Base-by-base conservation (phyloP, 2,329 filamentous ascomycete species). In the Colletotrichum melonis region DNA sequence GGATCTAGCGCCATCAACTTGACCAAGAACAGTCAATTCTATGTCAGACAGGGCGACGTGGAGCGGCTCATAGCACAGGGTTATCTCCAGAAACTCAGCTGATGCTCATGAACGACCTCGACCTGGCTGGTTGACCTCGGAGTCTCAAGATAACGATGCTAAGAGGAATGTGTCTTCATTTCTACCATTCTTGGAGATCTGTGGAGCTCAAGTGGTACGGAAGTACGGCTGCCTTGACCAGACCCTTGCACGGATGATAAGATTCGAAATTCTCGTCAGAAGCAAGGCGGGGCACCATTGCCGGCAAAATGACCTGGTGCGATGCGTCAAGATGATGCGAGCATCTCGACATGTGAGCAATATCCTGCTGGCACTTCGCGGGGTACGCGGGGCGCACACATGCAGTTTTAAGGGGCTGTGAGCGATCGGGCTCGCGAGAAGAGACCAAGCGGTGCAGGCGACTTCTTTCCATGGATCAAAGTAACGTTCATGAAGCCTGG, bases 11-110 rank as follows among this genome's bases (percentile, higher is more conserved):
- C 95, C 14, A 98, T 99, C 78, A 98, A 94, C 73, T 88, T 99
- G 85, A 98, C 95, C 49, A 98, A 97, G 84, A 98, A 99, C 83
- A 98, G 95, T 79, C 97, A 99, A 81, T 97, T 99, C 80, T 98
- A 97, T 80, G 97, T 99, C 52, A 91, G 96, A 59, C 95, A 98
- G 80, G 96, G 95, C 28, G 97, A 99, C 84, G 97, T 99, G 7
- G 97, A 99, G 84, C 90, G 95, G 63, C 83, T 99, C 78, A 98
- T 99, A 79, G 91, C 95, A 19, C 96, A 98, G 81, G 97, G 97
- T 24, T 99, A 98, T 84, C 86, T 99, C 76, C 95, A 98, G 82
- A 95, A 95, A 78, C 88, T 99, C 77, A 92, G 91, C 80, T 98
- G 88, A 94, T 72, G 62, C 60, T 12, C 35, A 8, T 38, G n/a